These are phyloP conservation scores for Scedosporium boydii DNA, from an alignment of 2,329 filamentous ascomycete genomes.

Conservation along the genomic window DNA sequence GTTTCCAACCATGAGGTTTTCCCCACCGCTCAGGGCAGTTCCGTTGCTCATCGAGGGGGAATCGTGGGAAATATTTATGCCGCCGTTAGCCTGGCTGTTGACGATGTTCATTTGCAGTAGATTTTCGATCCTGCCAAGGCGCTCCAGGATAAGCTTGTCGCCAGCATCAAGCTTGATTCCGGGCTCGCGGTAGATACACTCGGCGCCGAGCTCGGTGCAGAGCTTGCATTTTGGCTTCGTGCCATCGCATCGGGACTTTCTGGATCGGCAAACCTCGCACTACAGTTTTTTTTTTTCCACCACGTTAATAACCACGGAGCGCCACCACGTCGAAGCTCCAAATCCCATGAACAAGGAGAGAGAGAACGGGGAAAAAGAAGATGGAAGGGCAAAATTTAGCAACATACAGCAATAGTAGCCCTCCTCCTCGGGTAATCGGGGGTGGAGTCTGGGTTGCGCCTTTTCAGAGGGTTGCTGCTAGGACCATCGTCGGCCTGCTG, in stretches of 20 bases:
- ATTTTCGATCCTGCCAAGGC: constrained; percentile 66
- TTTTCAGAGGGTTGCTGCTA: constrained; percentile 44
- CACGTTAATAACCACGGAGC: not conserved
- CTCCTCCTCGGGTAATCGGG: constrained; percentile 55
- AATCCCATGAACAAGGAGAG: not conserved
- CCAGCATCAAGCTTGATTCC: constrained; percentile 81
- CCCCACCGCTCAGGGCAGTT: constrained; percentile 48
- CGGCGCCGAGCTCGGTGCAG: constrained; percentile 70
- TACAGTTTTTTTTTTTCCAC: constrained; percentile 20
- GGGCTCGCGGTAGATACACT: constrained; percentile 77
- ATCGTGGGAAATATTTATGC: constrained; percentile 19
- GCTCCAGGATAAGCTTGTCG: constrained; percentile 76
- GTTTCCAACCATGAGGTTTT: constrained; percentile 37
- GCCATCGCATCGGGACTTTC: constrained; percentile 72
- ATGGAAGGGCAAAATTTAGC: not conserved
- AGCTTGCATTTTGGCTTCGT: constrained; percentile 76
- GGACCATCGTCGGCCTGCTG: constrained; percentile 39
- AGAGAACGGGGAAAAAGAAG: not conserved
- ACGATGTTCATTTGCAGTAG: constrained; percentile 63
- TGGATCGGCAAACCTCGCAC: constrained; percentile 74
- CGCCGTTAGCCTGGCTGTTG: constrained; percentile 25
- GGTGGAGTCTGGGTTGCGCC: constrained; percentile 50
- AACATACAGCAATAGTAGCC: constrained; percentile 56
- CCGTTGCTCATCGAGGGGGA: constrained; percentile 58
- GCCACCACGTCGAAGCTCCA: not conserved